Percentiles rank a stretch among this genome's conserved stretches.
These are phyloP conservation scores for Parasarocladium wereldwijsianum DNA, from an alignment of 2,329 filamentous ascomycete genomes.

Conservation along the genomic window DNA sequence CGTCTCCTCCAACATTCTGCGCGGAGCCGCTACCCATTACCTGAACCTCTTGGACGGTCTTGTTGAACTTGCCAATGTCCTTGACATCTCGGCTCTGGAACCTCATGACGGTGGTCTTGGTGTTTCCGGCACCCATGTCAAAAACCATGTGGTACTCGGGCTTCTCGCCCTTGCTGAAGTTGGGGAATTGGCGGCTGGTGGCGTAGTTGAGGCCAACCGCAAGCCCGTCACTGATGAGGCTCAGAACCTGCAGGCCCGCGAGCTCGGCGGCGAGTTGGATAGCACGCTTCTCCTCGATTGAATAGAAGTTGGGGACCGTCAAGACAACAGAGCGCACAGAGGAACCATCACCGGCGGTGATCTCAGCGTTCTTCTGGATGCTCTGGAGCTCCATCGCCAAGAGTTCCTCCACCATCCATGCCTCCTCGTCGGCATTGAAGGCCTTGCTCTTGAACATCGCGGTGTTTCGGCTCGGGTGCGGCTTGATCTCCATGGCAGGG, in stretches of 20 bases:
- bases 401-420: conserved; percentile 77
- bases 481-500: conserved; percentile 59
- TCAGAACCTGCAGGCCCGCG: conserved; percentile 74
- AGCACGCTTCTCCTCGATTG: conserved; percentile 75
- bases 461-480: conserved; percentile 46
- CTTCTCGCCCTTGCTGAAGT: conserved; percentile 65
- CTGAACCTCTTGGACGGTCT: conserved; percentile 91
- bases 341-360: conserved; percentile 60
- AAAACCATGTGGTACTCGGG: conserved; percentile 89
- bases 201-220: conserved; percentile 94
- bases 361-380: conserved; percentile 77
- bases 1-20: conserved; percentile 74
- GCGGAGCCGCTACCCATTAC: conserved; percentile 84
- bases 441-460: conserved; percentile 68
- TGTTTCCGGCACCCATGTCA: conserved; percentile 94
- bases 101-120: conserved; percentile 75
- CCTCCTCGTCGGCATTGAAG: conserved; percentile 46
- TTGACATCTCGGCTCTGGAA: conserved; percentile 86
- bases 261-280: conserved; percentile 73
- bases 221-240: conserved; percentile 75
- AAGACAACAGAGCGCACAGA: conserved; percentile 71
- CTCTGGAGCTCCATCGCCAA: conserved; percentile 93
- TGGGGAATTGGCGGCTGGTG: conserved; percentile 78
- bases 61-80: conserved; percentile 85
- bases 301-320: conserved; percentile 83